A percentile compares a stretch with the other conserved stretches of the same genome.
Conservation (phyloP, 1,139 yeast genomes). For the Magnusiomyces suaveolens region DNA sequence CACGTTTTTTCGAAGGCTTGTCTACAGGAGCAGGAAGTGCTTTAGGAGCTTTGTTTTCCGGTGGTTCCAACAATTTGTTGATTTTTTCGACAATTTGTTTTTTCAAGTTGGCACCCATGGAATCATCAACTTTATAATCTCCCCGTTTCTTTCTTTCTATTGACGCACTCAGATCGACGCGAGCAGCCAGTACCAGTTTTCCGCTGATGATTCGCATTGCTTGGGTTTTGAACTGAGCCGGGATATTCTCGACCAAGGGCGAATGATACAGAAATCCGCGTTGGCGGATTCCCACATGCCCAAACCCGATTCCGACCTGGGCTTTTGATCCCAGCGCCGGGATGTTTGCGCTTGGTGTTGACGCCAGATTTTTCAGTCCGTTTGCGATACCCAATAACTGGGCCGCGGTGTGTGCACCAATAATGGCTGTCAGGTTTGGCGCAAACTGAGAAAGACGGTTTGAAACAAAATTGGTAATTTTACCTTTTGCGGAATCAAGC, state of each 20-base stretch:
- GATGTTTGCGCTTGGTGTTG: constrained; percentile 74
- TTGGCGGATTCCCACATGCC: constrained; percentile 42
- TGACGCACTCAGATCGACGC: constrained; percentile 52
- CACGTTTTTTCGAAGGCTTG: constrained; percentile 69
- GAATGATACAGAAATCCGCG: constrained; percentile 46
- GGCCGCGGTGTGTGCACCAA: constrained; percentile 68
- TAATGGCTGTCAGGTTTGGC: constrained; percentile 66
- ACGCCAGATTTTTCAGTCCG: constrained; percentile 57
- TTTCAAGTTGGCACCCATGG: constrained; percentile 49
- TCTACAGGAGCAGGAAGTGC: constrained; percentile 83
- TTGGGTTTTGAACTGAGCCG: constrained; percentile 52
- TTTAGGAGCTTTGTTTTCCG: constrained; percentile 55
- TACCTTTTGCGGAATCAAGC: constrained; percentile 38
- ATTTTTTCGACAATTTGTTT: constrained; percentile 53
- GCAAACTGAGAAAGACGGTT: constrained; percentile 51
- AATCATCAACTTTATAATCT: constrained; percentile 36
- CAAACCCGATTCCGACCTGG: constrained; percentile 39
- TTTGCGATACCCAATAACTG: constrained; percentile 64
- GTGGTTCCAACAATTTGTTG: constrained; percentile 69
- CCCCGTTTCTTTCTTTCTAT: not conserved
- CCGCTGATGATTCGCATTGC: constrained; percentile 76
- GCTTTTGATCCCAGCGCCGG: constrained; percentile 67
- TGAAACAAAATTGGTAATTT: constrained; percentile 49
- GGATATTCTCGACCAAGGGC: constrained; percentile 35
- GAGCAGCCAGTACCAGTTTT: constrained; percentile 71